phyloP scores from a whole-genome alignment of 1,284 basidiomycete species.

The Trametes versicolor region DNA sequence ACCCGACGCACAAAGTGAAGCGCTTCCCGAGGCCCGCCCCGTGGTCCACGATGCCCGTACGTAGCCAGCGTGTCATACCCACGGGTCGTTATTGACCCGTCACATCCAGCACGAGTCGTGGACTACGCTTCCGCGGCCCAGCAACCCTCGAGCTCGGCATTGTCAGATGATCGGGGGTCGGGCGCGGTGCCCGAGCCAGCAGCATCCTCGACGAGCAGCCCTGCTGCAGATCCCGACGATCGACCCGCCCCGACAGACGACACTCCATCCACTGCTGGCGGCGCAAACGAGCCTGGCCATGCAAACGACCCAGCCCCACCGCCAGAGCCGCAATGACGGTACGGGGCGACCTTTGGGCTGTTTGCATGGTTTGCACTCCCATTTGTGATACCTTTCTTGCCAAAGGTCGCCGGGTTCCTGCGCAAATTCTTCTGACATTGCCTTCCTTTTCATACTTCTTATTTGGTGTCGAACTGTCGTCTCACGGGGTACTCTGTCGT shows the following conservation, averaged over 20 bases:
- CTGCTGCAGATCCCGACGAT: conserved; percentile 16
- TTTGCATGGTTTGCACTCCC: conserved; percentile 56
- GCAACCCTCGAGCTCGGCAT: conserved; percentile 16
- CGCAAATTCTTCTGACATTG: conserved; percentile 51
- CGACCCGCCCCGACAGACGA: neutral
- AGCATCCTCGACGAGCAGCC: neutral
- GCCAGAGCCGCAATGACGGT: conserved; percentile 55
- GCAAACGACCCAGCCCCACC: conserved; percentile 28
- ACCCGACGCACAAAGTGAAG: conserved; percentile 18
- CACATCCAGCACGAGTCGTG: conserved; percentile 20
- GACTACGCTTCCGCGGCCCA: conserved; percentile 17
- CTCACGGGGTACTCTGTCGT: conserved; percentile 21
- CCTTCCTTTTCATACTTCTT: conserved; percentile 5
- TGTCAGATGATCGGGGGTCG: conserved; percentile 18
- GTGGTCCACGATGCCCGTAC: conserved; percentile 21
- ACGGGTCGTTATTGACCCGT: conserved; percentile 15
- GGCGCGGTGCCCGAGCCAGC: conserved; percentile 13
- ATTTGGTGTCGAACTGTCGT: conserved; percentile 11
- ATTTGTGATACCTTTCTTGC: conserved; percentile 56
- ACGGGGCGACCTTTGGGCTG: conserved; percentile 65
- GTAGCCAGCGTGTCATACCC: conserved; percentile 11
- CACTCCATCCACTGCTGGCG: conserved; percentile 5
- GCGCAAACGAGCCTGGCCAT: conserved; percentile 11
- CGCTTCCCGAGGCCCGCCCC: conserved; percentile 7
- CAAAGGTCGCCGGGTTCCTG: conserved; percentile 68